Conservation (phyloP, 495 filamentous ascomycete genomes). For the Lichenothelia convexa region DNA sequence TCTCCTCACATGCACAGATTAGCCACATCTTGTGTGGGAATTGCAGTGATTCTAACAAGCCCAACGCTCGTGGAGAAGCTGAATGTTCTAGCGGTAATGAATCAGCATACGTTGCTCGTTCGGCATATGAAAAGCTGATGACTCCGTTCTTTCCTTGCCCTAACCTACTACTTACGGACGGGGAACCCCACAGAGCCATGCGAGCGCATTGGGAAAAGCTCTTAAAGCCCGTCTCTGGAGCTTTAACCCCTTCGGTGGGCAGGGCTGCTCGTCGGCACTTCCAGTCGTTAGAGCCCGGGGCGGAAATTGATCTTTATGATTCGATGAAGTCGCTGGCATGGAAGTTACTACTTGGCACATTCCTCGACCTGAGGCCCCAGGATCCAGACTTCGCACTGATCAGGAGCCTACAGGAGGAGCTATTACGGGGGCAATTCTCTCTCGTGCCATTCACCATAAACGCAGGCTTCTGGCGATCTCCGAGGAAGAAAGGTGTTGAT, state of each 20-base stretch:
- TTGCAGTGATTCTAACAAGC: no score
- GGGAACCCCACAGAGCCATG: neutral
- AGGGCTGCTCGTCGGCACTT: neutral
- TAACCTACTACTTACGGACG: constrained; percentile 5
- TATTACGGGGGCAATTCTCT: constrained; percentile 19
- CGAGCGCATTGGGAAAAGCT: neutral
- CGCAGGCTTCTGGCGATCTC: constrained; percentile 15
- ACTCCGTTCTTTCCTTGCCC: constrained; percentile 6
- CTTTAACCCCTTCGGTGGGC: neutral
- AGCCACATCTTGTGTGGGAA: constrained; percentile 1
- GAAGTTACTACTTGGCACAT: constrained; percentile 12
- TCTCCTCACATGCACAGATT: constrained; percentile 2
- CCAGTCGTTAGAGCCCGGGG: neutral
- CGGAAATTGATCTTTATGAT: constrained; percentile 12
- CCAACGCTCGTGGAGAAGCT: no score
- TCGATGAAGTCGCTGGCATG: constrained; percentile 16
- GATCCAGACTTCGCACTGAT: constrained; percentile 3
- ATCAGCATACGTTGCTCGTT: neutral
- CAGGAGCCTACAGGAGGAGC: constrained; percentile 13
- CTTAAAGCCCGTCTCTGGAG: neutral
- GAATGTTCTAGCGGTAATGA: neutral
- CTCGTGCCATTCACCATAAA: constrained; percentile 16
- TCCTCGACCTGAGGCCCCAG: constrained; percentile 3
- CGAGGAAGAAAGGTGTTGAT: constrained; percentile 12
- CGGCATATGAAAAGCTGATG: constrained; percentile 5